Base-by-base conservation (phyloP, 2,329 filamentous ascomycete genomes). In the Cladophialophora immunda region DNA sequence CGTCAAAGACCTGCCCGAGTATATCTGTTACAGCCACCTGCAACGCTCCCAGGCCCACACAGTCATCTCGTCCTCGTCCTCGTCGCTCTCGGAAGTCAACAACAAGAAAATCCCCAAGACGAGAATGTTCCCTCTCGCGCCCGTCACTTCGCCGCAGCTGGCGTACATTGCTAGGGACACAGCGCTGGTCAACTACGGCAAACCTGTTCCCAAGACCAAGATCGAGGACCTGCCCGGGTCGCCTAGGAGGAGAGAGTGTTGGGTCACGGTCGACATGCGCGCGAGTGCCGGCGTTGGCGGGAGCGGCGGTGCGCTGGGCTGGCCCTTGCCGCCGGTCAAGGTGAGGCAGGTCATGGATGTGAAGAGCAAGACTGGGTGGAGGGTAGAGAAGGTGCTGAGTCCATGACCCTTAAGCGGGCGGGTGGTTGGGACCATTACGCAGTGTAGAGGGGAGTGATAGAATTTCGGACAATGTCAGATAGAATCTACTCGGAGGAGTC, bases 181-280 rank as follows among this genome's bases (percentile, higher is more conserved):
- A 13, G 92, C 93, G 57, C 81, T 99, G 62, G 78, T 98, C 25
- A 87, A 87, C 41, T 93, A 94, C 72, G 92, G 93, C 3, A 98
- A 98, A 81, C 94, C 95, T 0, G 89, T 97, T 76, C 95, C 95
- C 73, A 94, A 95, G 82, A 86, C 92, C 15, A 94, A 96, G 82
- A 86, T 92, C 19, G 83, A 85, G 69, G 78, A 80, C 47, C 79
- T 82, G 56, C 80, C 78, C 11, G 82, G 81, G 0, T 77, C 79
- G 57, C 80, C 77, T 52, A 83, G 82, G 72, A 80, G 81, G 69
- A 86, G 94, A 57, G 90, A 95, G 78, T 93, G 91, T 73, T 96
- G 92, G 87, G 91, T 97, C 2, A 87, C 94, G 71, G 90, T 94
- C 56, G 90, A 89, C 71, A 76, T 98, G 70, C 82, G 89, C 59